phyloP scores from a whole-genome alignment of 1,139 yeast genomes.

The Blastobotrys elegans region DNA sequence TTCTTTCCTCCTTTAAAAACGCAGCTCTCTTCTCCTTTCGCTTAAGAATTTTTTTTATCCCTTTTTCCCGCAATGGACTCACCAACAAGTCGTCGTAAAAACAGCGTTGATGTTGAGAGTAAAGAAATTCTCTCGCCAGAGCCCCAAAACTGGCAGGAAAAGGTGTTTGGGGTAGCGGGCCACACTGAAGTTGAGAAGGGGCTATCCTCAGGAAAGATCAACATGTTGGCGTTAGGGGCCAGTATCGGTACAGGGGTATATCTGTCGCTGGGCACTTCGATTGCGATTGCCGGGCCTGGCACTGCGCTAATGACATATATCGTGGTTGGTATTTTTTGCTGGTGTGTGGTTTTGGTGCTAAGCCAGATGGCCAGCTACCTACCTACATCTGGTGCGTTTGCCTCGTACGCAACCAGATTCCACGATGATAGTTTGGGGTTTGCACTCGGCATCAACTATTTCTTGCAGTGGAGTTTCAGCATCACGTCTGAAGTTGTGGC shows the following conservation, averaged over 20 bases:
- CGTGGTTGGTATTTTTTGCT: constrained; percentile 61
- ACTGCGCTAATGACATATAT: constrained; percentile 58
- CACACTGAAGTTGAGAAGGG: constrained; percentile 20
- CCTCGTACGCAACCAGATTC: constrained; percentile 42
- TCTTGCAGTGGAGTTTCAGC: constrained; percentile 40
- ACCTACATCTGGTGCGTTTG: constrained; percentile 67
- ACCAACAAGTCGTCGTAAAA: neutral
- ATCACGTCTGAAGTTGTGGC: constrained; percentile 57
- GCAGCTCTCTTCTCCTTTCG: too few relatives aligned
- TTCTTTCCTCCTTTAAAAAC: too few relatives aligned
- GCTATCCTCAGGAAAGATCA: constrained; percentile 43
- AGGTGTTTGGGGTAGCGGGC: constrained; percentile 2
- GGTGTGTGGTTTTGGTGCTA: constrained; percentile 60
- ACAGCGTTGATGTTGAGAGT: constrained; percentile 2
- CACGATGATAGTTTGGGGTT: constrained; percentile 21
- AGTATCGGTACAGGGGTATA: constrained; percentile 48
- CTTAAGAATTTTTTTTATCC: too few relatives aligned
- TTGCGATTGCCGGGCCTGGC: constrained; percentile 70
- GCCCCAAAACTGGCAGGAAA: constrained; percentile 2
- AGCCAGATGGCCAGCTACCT: constrained; percentile 76
- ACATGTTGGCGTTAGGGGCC: constrained; percentile 50
- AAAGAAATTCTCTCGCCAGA: constrained; percentile 1
- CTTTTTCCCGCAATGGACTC: too few relatives aligned
- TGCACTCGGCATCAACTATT: constrained; percentile 23
- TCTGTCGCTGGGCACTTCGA: constrained; percentile 63